Percentiles rank a stretch among this genome's conserved stretches.
Conservation (phyloP, 805 yeast genomes). For the Ogataea chonburiensis region DNA sequence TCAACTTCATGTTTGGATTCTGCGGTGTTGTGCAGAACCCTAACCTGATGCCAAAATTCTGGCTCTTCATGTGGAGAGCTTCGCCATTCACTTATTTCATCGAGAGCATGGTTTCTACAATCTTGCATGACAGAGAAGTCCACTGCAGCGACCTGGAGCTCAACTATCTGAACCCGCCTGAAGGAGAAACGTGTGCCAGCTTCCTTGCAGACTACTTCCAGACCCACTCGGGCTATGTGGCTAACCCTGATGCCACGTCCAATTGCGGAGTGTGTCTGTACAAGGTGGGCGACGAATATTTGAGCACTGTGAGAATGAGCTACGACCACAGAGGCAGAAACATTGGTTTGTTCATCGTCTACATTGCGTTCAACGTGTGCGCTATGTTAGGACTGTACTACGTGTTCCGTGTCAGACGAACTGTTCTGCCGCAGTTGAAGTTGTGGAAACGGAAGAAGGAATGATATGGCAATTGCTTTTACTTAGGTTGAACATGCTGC, state of each 20-base stretch:
- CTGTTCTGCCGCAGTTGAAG: conserved; percentile 3
- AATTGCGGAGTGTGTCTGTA: conserved; percentile 51
- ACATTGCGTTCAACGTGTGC: conserved; percentile 48
- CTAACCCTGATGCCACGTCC: conserved; percentile 47
- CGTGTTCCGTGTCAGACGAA: conserved; percentile 32
- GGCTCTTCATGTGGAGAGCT: conserved; percentile 79
- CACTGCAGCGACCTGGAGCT: conserved; percentile 49
- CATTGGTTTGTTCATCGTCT: conserved; percentile 60
- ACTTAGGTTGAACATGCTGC: too few relatives aligned
- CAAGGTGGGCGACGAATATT: conserved; percentile 45
- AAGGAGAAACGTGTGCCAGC: conserved; percentile 62
- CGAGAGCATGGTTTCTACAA: conserved; percentile 47
- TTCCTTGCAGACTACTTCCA: conserved; percentile 44
- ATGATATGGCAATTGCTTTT: too few relatives aligned
- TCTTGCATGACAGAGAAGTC: conserved; percentile 51
- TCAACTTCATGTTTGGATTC: conserved; percentile 60
- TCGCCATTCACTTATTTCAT: conserved; percentile 74
- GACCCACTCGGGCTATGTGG: conserved; percentile 52
- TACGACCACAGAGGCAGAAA: conserved; percentile 62
- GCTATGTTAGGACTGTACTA: conserved; percentile 40
- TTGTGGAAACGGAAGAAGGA: neutral
- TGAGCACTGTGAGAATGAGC: conserved; percentile 41
- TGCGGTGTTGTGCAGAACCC: conserved; percentile 67
- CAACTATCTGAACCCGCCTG: conserved; percentile 51
- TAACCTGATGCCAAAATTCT: conserved; percentile 68